Percentiles rank a stretch among this genome's conserved stretches.
These are phyloP conservation scores for Phanerodontia chrysosporium DNA, from an alignment of 768 basidiomycete species.

Conservation along the genomic window DNA sequence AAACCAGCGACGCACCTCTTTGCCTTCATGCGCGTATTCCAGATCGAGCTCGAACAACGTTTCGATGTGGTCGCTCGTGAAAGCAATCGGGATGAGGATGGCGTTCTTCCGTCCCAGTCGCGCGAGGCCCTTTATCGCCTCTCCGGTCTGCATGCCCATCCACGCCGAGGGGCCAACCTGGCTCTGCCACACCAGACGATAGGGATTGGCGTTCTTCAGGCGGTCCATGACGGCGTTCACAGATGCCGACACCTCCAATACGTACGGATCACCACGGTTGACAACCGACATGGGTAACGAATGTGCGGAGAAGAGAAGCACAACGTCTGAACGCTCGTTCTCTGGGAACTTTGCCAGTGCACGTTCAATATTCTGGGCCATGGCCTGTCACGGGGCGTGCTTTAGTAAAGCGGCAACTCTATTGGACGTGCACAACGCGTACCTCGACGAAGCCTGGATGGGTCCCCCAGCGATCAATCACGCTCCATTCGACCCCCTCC, in stretches of 20 bases:
- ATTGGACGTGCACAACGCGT: slow-evolving; percentile 20
- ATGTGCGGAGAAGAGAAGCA: slow-evolving; percentile 94
- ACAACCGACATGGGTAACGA: slow-evolving; percentile 97
- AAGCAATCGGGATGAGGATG: slow-evolving; percentile 91
- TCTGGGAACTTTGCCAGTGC: slow-evolving; percentile 77
- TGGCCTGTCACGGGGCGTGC: slow-evolving; percentile 53
- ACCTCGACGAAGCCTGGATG: slow-evolving; percentile 95
- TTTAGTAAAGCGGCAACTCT: background rate
- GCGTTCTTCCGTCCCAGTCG: slow-evolving; percentile 71
- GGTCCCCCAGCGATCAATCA: slow-evolving; percentile 97
- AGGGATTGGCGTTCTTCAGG: slow-evolving; percentile 76
- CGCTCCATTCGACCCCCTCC: slow-evolving; percentile 84
- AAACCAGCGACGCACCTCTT: slow-evolving; percentile 58
- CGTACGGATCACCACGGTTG: slow-evolving; percentile 97
- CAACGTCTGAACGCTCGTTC: slow-evolving; percentile 65
- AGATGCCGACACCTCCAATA: slow-evolving; percentile 90
- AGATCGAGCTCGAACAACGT: slow-evolving; percentile 95
- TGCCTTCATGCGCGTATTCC: slow-evolving; percentile 89
- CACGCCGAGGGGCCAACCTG: slow-evolving; percentile 96
- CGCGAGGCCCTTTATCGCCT: slow-evolving; percentile 84
- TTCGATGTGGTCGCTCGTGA: slow-evolving; percentile 99
- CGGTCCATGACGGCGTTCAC: slow-evolving; percentile 92
- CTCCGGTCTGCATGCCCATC: slow-evolving; percentile 96
- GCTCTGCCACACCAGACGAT: slow-evolving; percentile 95
- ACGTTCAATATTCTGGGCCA: slow-evolving; percentile 82